Percentiles rank a stretch among this genome's conserved stretches.
Evolutionary conservation across 208 protist species (phyloP).

Genomic region (Crithidia bombi): DNA sequence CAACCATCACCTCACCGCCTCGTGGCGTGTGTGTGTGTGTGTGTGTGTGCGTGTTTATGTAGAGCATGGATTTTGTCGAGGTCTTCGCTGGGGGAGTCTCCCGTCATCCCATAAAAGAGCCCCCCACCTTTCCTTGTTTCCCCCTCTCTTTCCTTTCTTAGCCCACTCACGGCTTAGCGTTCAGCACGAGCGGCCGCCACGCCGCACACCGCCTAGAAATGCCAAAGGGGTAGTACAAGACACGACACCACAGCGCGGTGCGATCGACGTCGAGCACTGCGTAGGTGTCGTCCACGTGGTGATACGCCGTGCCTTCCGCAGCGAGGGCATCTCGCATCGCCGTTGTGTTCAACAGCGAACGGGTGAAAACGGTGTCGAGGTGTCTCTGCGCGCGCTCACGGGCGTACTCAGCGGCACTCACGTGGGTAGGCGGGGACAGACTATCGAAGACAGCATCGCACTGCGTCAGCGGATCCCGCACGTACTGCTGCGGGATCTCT

Average conservation of each 20-base stretch:
- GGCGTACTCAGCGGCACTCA: constrained; percentile 2
- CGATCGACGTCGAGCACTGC: constrained; percentile 50
- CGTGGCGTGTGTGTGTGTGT: too few species aligned
- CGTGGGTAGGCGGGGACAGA: constrained; percentile 16
- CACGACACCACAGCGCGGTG: constrained; percentile 72
- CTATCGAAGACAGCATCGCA: constrained; percentile 69
- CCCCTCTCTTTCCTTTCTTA: not conserved
- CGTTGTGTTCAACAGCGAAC: constrained; percentile 27
- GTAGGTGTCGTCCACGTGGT: constrained; percentile 26
- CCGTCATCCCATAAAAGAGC: too few species aligned
- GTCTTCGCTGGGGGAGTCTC: too few species aligned
- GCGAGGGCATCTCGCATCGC: constrained; percentile 5
- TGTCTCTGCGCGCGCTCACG: constrained; percentile 3
- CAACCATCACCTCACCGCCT: too few species aligned
- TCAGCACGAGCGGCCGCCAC: constrained; percentile 46
- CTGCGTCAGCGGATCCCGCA: constrained; percentile 32
- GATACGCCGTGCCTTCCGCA: constrained; percentile 21
- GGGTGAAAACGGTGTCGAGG: constrained; percentile 34
- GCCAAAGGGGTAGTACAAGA: constrained; percentile 74
- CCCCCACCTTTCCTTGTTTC: too few species aligned
- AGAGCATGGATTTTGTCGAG: too few species aligned
- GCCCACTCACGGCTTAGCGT: not conserved
- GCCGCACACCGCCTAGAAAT: constrained; percentile 50
- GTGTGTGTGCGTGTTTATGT: too few species aligned
- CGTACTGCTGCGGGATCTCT: constrained; percentile 58